phyloP scores from a whole-genome alignment of 2,329 filamentous ascomycete genomes.

The Sphaerulina populicola region DNA sequence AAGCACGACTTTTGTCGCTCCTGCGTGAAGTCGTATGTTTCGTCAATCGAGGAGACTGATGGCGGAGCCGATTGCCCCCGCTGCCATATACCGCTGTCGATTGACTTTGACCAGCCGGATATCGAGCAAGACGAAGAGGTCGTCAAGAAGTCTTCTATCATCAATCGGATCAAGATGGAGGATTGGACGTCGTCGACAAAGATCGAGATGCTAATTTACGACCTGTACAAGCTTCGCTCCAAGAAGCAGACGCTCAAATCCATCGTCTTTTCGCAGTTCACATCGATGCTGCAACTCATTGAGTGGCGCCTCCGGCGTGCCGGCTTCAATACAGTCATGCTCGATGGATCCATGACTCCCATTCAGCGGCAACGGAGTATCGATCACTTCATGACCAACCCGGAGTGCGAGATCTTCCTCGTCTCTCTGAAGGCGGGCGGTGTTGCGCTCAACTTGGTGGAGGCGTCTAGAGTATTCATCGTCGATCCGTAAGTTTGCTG shows the following conservation, averaged over 20 bases:
- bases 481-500: constrained; percentile 66
- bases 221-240: constrained; percentile 82
- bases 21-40: constrained; percentile 72
- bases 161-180: constrained; percentile 98
- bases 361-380: constrained; percentile 88
- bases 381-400: constrained; percentile 91
- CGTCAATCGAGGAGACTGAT: constrained; percentile 59
- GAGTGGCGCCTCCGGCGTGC: constrained; percentile 93
- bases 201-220: constrained; percentile 91
- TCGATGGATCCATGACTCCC: constrained; percentile 92
- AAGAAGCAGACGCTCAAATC: constrained; percentile 92
- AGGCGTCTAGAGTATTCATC: constrained; percentile 91
- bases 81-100: constrained; percentile 81
- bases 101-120: constrained; percentile 90
- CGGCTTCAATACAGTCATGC: constrained; percentile 97
- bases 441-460: constrained; percentile 88
- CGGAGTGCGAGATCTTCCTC: constrained; percentile 89
- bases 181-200: constrained; percentile 98
- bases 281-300: constrained; percentile 91
- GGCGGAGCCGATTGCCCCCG: constrained; percentile 67
- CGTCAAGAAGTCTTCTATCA: constrained; percentile 92
- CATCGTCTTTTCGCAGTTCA: constrained; percentile 96
- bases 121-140: constrained; percentile 82
- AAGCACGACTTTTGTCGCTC: constrained; percentile 85
- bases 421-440: constrained; percentile 94